Conservation (phyloP, 2,329 filamentous ascomycete genomes). For the Blastomyces silverae region DNA sequence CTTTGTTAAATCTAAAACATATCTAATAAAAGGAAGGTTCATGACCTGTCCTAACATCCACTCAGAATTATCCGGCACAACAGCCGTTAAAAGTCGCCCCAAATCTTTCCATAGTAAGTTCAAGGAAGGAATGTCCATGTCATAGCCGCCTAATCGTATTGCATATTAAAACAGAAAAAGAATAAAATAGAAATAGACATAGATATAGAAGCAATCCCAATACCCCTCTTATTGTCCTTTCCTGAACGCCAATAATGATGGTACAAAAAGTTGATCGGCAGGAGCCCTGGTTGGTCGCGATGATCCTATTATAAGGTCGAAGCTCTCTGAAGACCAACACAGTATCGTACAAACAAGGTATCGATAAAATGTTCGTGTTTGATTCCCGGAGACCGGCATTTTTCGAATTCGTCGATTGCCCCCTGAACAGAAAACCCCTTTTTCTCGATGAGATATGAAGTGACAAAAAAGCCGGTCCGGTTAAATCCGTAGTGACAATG, state of each 20-base stretch:
- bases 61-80: background rate
- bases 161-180: background rate
- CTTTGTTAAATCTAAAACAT: background rate
- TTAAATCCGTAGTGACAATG: constrained; percentile 98
- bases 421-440: constrained; percentile 64
- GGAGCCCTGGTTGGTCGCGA: background rate
- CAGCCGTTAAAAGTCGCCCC: background rate
- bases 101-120: background rate
- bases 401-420: constrained; percentile 71
- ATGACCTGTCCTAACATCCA: background rate
- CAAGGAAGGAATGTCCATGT: background rate
- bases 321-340: constrained; percentile 40
- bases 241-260: background rate
- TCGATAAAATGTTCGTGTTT: constrained; percentile 85
- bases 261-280: background rate
- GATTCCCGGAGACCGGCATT: constrained; percentile 70
- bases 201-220: background rate
- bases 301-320: constrained; percentile 5
- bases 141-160: background rate
- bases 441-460: constrained; percentile 81
- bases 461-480: constrained; percentile 83
- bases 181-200: background rate
- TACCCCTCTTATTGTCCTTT: background rate
- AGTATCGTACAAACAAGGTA: constrained; percentile 72
- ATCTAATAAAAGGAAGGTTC: background rate